phyloP scores from a whole-genome alignment of 345 rosid species.

The Excoecaria cochinchinensis region DNA sequence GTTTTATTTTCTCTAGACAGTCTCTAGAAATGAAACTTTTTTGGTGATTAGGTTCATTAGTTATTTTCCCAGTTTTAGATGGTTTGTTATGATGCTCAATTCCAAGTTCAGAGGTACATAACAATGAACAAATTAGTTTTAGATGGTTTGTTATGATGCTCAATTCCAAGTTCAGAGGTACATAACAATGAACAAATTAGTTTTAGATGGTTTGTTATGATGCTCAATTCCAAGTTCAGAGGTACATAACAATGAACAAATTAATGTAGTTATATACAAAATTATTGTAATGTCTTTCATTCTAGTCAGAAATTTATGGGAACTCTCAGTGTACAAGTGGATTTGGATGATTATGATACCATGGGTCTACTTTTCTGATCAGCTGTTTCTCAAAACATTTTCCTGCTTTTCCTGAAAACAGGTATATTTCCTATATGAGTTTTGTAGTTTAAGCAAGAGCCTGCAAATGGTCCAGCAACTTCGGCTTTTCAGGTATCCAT shows the following conservation, averaged over 20 bases:
- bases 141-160: background rate
- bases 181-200: no score
- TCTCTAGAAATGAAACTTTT: background rate
- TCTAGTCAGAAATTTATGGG: background rate
- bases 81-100: background rate
- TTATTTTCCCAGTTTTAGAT: background rate
- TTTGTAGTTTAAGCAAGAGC: conserved; percentile 82
- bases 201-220: background rate
- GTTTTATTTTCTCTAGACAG: background rate
- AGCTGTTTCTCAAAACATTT: conserved; percentile 6
- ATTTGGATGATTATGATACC: background rate
- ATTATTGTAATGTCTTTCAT: background rate
- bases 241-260: background rate
- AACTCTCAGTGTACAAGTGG: background rate
- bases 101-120: no score
- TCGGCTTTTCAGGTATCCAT: conserved; percentile 64
- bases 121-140: no score
- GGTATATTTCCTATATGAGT: conserved; percentile 86
- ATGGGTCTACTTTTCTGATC: no score
- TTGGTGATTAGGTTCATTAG: background rate
- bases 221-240: no score
- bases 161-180: no score
- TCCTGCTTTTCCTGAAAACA: conserved; percentile 25
- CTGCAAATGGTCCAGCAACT: conserved; percentile 90
- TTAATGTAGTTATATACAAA: background rate